Evolutionary conservation across 768 basidiomycete species (phyloP), one percentile per base, ranked within the genome.

Genomic region (Lactifluus subvellereus): DNA sequence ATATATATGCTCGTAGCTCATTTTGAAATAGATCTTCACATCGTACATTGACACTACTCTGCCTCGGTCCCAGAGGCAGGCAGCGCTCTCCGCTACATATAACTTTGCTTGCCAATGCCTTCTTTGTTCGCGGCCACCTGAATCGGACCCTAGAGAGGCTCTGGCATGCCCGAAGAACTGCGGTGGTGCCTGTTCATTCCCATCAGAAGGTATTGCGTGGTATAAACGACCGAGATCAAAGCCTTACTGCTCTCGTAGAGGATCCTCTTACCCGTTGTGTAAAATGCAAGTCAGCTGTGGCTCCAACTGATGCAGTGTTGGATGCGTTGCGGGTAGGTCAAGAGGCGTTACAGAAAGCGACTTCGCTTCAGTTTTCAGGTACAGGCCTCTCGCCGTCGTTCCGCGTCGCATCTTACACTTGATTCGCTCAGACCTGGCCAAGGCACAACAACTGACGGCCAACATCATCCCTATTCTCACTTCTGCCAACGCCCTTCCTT

Each of bases 41-140:
- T 79, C 90, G 9, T 98, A 98, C 67, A 79, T 97, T 50, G 96
- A 98, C 71, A 84, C 89, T 0, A 91, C 92, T 0, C 76, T 89
- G 2, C 88, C 94, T 0, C 75, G 73, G 10, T 61, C 69, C 0
- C 71, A 78, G 20, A 78, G 95, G 33, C 86, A 82, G 64, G 72
- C 73, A 37, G 76, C 81, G 1, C 78, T 98, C 20, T 69, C 75
- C 49, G 85, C 88, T 62, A 86, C 89, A 0, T 97, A 98, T 73
- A 80, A 82, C 66, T 98, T 98, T 69, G 74, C 69, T 8, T 98
- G 95, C 68, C 68, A 61, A 11, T 98, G 96, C 70, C 33, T 65
- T 0, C 72, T 90, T 0, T 95, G 91, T 71, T 61, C 51, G 65
- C 0, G 67, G 60, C 2, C 51, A 1, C 60, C 66, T 58, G 49